Evolutionary conservation across 306 rosid species (phyloP).

Genomic region (Lupinus albus): DNA sequence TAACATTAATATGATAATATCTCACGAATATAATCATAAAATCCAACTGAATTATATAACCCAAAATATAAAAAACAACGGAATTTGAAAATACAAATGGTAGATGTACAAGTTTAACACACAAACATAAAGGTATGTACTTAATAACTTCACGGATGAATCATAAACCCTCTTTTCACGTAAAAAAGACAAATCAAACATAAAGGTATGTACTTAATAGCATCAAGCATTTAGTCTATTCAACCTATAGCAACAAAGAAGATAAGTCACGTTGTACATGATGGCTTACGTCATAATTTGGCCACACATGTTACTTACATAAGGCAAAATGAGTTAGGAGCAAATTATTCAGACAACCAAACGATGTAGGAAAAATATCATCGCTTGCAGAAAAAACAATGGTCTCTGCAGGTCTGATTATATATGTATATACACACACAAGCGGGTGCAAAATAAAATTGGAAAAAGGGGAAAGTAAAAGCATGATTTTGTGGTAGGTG

Average conservation of each 20-base stretch:
- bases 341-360: neutral
- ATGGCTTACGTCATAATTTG: neutral
- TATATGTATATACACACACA: slow-evolving; percentile 6
- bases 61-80: neutral
- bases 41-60: neutral
- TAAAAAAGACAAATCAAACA: slow-evolving; percentile 19
- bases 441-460: slow-evolving; percentile 14
- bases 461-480: slow-evolving; percentile 5
- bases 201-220: too few relatives aligned
- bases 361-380: slow-evolving; percentile 4
- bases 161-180: neutral
- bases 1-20: neutral
- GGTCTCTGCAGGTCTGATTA: slow-evolving; percentile 4
- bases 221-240: slow-evolving; percentile 3
- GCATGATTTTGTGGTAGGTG: slow-evolving; percentile 32
- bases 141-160: neutral
- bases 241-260: neutral
- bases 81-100: neutral
- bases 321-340: neutral
- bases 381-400: slow-evolving; percentile 10
- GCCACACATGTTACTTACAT: neutral
- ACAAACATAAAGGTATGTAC: neutral
- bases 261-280: neutral
- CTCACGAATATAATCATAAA: neutral
- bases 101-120: slow-evolving; percentile 5